Conservation (phyloP, 352 stramenopile genomes). For the Globisporangium canariense region DNA sequence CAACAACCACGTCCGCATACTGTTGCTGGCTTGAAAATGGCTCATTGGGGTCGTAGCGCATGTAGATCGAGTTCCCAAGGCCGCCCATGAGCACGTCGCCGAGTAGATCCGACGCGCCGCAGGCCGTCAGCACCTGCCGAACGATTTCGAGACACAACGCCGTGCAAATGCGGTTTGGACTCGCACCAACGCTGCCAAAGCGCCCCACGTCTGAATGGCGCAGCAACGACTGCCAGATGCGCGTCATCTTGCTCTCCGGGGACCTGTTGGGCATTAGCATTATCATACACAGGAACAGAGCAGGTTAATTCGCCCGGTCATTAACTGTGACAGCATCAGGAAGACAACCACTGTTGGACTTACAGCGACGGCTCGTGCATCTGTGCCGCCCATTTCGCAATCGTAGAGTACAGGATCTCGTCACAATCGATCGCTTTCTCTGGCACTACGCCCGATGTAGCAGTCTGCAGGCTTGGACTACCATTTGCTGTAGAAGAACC, state of each 20-base stretch:
- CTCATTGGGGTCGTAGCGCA: conserved; percentile 38
- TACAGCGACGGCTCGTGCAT: conserved; percentile 24
- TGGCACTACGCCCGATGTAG: background rate
- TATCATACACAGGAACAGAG: background rate
- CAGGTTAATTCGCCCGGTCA: too few species aligned
- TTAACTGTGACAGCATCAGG: too few species aligned
- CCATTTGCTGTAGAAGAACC: background rate
- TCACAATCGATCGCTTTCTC: conserved; percentile 15
- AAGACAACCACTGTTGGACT: background rate
- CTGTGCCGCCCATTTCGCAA: conserved; percentile 16
- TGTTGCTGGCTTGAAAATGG: conserved; percentile 33
- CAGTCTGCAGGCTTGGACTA: background rate
- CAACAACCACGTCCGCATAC: conserved; percentile 31
- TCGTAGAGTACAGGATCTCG: conserved; percentile 19
- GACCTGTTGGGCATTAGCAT: conserved; percentile 12
- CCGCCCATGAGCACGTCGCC: conserved; percentile 45
- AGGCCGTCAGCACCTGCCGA: conserved; percentile 29
- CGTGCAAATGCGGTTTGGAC: conserved; percentile 54
- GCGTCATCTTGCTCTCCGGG: conserved; percentile 45
- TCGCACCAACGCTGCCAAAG: conserved; percentile 26
- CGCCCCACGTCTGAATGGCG: conserved; percentile 56
- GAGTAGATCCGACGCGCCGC: conserved; percentile 36
- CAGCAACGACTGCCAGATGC: conserved; percentile 55
- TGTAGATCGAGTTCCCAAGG: conserved; percentile 63
- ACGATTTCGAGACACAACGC: conserved; percentile 53